Evolutionary conservation across 306 rosid species (phyloP), one percentile per base, ranked within the genome.

Genomic region (Elaeagnus macrophylla): DNA sequence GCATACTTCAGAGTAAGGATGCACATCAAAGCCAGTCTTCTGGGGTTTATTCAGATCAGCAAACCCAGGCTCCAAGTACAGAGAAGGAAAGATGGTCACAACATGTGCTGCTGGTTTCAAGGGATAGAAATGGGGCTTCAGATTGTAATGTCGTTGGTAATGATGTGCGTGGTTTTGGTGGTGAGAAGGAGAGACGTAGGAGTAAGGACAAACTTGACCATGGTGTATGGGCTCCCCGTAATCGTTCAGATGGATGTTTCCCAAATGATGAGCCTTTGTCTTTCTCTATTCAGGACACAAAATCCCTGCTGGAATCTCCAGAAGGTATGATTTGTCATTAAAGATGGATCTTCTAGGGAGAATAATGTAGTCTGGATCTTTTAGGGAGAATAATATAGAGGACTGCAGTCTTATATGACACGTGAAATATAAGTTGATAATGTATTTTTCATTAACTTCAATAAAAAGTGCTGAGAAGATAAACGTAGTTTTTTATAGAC

Each of bases 1-100:
- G 80, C 65, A 81, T 85, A 74, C 84, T 76, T 61, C 70, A 73
- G 37, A 79, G 78, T 64, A 81, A 79, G 73, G 83, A 77, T 55
- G 56, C 70, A 61, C 77, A 45, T 50, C 88, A 74, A 71, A 68
- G 57, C 73, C 94, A 74, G 57, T 75, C 65, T 64, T 74, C 83
- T 67, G 73, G 67, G 55, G 51, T 32, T 48, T 57, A 67, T 43
- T 59, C 73, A 41, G 86, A 73, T 56, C 83, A 68, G 67, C 72
- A 69, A 62, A 65, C 52, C 20, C 86, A 70, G 69, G 65, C 67
- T 42, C 67, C 73, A 6, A 77, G 61, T 69, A 54, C 45, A 57
- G 84, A 76, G 44, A 81, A 59, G 70, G 89, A 79, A 43, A 85
- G 63, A 47, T 72, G 72, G 44, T 57, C 75, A 36, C 56, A 67